These are phyloP conservation scores for Apiospora marii DNA, from an alignment of 2,329 filamentous ascomycete genomes.

Conservation along the genomic window DNA sequence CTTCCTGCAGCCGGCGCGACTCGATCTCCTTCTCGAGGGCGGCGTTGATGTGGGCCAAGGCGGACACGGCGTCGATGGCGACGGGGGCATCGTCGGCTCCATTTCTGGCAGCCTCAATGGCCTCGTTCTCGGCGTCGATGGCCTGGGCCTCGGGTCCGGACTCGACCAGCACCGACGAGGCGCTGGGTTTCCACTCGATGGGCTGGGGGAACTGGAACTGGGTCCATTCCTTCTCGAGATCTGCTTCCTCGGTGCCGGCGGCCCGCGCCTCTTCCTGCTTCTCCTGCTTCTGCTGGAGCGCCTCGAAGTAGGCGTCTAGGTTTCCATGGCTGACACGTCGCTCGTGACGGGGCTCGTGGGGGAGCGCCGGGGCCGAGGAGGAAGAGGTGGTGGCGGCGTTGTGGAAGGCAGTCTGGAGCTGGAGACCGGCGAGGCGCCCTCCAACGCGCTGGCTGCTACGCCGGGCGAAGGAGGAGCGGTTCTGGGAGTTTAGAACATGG, in stretches of 20 bases:
- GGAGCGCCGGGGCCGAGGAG: slow-evolving; percentile 54
- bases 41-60: slow-evolving; percentile 83
- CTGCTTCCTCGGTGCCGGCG: slow-evolving; percentile 46
- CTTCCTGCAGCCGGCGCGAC: slow-evolving; percentile 55
- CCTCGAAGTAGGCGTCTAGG: slow-evolving; percentile 90
- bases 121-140: slow-evolving; percentile 55
- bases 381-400: slow-evolving; percentile 59
- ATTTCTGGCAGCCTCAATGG: slow-evolving; percentile 38
- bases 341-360: slow-evolving; percentile 65
- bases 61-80: slow-evolving; percentile 61
- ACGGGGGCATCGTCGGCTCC: slow-evolving; percentile 46
- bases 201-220: slow-evolving; percentile 89
- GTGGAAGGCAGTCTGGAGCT: slow-evolving; percentile 82
- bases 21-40: slow-evolving; percentile 82
- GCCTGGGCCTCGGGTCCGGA: slow-evolving; percentile 42
- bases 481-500: slow-evolving; percentile 77
- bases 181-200: slow-evolving; percentile 84
- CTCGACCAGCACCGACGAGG: slow-evolving; percentile 61
- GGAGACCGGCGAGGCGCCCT: slow-evolving; percentile 65
- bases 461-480: slow-evolving; percentile 68
- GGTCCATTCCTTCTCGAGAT: slow-evolving; percentile 82
- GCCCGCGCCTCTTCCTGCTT: slow-evolving; percentile 56
- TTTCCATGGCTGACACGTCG: slow-evolving; percentile 64
- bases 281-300: slow-evolving; percentile 73
- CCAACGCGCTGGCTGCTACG: slow-evolving; percentile 63